These are phyloP conservation scores for Chlorociboria aeruginascens DNA, from an alignment of 495 filamentous ascomycete genomes.

Conservation along the genomic window DNA sequence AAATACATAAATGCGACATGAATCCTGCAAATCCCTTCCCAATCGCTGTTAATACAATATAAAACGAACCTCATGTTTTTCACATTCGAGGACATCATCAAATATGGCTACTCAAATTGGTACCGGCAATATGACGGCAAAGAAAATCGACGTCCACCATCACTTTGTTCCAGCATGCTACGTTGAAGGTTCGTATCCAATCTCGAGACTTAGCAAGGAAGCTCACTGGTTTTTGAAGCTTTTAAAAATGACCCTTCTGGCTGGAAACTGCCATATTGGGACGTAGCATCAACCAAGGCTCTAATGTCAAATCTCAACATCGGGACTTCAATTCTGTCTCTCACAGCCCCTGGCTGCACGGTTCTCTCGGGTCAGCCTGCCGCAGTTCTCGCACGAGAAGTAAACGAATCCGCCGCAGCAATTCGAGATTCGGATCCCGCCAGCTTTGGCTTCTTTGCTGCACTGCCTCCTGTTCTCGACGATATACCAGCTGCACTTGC, in stretches of 20 bases:
- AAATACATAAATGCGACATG: no score
- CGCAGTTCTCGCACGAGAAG: conserved; percentile 23
- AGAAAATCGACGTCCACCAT: background rate
- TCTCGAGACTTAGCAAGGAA: background rate
- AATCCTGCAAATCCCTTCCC: no score
- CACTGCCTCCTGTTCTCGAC: conserved; percentile 30
- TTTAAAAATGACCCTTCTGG: background rate
- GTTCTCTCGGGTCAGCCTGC: conserved; percentile 1
- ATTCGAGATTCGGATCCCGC: conserved; percentile 25
- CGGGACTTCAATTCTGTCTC: conserved; percentile 33
- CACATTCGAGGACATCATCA: no score
- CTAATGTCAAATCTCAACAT: conserved; percentile 25
- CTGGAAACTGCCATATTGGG: background rate
- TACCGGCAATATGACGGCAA: background rate
- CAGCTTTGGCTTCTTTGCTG: conserved; percentile 37
- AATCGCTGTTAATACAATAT: no score
- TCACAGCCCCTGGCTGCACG: conserved; percentile 8
- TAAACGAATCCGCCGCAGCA: conserved; percentile 32
- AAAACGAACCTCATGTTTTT: no score
- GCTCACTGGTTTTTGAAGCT: background rate
- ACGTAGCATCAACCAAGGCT: conserved; percentile 12
- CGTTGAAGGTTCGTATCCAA: background rate
- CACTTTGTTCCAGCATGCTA: background rate
- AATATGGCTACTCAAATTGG: no score
- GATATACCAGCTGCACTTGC: conserved; percentile 29